A percentile compares a stretch with the other conserved stretches of the same genome.
These are phyloP conservation scores for Magnusiomyces tetraspermus DNA, from an alignment of 1,139 yeast species.

Conservation along the genomic window DNA sequence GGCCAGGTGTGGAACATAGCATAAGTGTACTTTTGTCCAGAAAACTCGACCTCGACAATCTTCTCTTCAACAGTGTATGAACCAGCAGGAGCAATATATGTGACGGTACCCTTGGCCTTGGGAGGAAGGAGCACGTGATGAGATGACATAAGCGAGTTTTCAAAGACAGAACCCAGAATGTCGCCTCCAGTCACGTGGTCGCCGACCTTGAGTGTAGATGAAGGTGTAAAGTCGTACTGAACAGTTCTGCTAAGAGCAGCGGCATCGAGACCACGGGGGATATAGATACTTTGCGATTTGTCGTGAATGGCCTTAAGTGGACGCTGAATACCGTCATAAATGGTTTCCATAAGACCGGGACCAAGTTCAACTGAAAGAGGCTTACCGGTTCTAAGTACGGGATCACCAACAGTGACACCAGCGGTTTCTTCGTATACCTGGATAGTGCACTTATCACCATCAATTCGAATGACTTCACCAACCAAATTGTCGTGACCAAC, in stretches of 20 bases:
- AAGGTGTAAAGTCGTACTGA: constrained; percentile 83
- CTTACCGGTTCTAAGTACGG: constrained; percentile 93
- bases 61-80: constrained; percentile 85
- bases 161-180: constrained; percentile 86
- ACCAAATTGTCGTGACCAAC: constrained; percentile 96
- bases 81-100: constrained; percentile 81
- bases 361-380: constrained; percentile 97
- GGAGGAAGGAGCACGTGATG: constrained; percentile 95
- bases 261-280: constrained; percentile 97
- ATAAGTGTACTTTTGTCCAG: constrained; percentile 71
- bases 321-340: constrained; percentile 98
- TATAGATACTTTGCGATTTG: constrained; percentile 78
- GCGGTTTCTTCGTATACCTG: constrained; percentile 99
- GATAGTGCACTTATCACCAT: constrained; percentile 91
- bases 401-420: constrained; percentile 98
- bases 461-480: constrained; percentile 96
- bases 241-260: constrained; percentile 80
- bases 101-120: constrained; percentile 95
- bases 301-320: constrained; percentile 90
- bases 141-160: constrained; percentile 82
- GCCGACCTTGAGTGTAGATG: constrained; percentile 60
- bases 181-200: constrained; percentile 99
- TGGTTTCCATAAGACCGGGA: constrained; percentile 98
- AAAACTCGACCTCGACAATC: constrained; percentile 86
- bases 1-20: constrained; percentile 99